phyloP scores from a whole-genome alignment of 768 basidiomycete species.

The Sarcodon sp. region DNA sequence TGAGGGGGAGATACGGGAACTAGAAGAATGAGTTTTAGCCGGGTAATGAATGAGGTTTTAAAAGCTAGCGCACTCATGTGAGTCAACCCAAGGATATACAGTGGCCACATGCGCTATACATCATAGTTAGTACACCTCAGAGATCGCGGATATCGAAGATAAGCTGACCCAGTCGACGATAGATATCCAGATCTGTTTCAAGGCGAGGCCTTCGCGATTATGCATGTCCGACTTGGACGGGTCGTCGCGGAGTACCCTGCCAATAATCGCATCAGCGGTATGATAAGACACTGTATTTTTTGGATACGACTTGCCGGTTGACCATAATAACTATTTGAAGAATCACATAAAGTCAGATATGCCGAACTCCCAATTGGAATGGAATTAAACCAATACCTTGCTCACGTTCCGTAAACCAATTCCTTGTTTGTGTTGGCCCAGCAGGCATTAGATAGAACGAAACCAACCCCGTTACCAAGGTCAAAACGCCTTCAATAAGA shows the following conservation, averaged over 20 bases:
- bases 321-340: conserved; percentile 34
- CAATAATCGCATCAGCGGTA: too few relatives aligned
- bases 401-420: conserved; percentile 17
- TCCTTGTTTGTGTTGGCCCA: conserved; percentile 51
- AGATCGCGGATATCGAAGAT: too few relatives aligned
- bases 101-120: conserved; percentile 36
- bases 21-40: conserved; percentile 9
- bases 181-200: conserved; percentile 35
- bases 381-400: conserved; percentile 27
- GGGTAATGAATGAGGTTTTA: neutral
- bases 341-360: neutral
- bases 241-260: neutral
- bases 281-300: too few relatives aligned
- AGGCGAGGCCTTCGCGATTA: conserved; percentile 49
- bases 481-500: conserved; percentile 38
- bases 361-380: too few relatives aligned
- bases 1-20: conserved; percentile 50
- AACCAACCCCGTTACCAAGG: conserved; percentile 33
- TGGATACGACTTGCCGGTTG: conserved; percentile 8
- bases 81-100: conserved; percentile 43
- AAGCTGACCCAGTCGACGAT: conserved; percentile 33
- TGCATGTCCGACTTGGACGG: conserved; percentile 60
- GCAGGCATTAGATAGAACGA: conserved; percentile 50
- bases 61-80: conserved; percentile 31
- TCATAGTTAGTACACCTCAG: too few relatives aligned